Conservation (phyloP, 2,329 filamentous ascomycete species). For the Sporothrix brunneoviolacea region DNA sequence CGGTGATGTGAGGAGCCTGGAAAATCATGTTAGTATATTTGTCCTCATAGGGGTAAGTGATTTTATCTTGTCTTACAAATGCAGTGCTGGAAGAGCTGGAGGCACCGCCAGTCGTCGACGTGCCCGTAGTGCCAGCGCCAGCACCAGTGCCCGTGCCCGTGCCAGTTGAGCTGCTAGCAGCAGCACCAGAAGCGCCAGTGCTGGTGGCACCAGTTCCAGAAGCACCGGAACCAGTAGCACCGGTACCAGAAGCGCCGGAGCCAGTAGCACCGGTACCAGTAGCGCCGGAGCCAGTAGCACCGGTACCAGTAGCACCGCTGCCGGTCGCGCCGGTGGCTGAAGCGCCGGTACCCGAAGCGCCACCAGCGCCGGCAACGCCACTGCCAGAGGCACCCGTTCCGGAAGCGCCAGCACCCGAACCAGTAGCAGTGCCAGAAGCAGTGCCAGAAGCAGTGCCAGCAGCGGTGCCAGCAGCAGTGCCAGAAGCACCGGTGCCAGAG, state of each 20-base stretch:
- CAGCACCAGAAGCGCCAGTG: slow-evolving; percentile 12
- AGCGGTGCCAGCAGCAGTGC: neutral
- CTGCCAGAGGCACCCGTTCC: slow-evolving; percentile 1
- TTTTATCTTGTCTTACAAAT: neutral
- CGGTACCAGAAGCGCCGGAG: neutral
- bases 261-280: slow-evolving; percentile 12
- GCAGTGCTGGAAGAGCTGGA: neutral
- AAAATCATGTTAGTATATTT: neutral
- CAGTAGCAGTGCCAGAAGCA: neutral
- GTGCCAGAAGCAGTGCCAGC: neutral
- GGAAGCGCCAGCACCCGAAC: neutral
- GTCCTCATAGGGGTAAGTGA: too few relatives aligned
- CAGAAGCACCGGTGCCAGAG: neutral
- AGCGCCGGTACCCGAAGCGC: neutral
- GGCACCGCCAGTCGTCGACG: slow-evolving; percentile 4
- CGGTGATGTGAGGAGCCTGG: slow-evolving; percentile 35
- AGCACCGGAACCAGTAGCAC: slow-evolving; percentile 1
- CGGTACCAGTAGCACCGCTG: neutral
- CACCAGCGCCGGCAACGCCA: slow-evolving; percentile 10
- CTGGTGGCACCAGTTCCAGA: slow-evolving; percentile 21
- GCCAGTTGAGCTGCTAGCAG: slow-evolving; percentile 26
- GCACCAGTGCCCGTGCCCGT: slow-evolving; percentile 26
- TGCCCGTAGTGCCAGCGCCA: neutral
- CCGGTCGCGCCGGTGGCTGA: slow-evolving; percentile 1
- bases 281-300: slow-evolving; percentile 4